Percentiles rank a stretch among this genome's conserved stretches.
Evolutionary conservation across 2,329 filamentous ascomycete genomes (phyloP).

Genomic region (Pseudocercospora crystallina): DNA sequence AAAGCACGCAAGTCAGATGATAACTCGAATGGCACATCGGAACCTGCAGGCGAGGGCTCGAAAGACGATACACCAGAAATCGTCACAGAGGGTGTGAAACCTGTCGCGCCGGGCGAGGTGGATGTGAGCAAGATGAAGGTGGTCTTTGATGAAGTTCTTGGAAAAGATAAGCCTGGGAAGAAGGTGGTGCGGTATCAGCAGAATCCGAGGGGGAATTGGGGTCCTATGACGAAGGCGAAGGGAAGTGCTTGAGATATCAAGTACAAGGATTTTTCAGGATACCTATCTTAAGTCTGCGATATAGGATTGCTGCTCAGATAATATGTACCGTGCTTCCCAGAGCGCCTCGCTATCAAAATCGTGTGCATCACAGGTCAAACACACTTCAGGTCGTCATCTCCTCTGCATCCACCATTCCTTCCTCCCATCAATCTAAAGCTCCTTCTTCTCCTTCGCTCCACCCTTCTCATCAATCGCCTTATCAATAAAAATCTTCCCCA

Average conservation of each 20-base stretch:
- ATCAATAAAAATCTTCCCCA: slow-evolving; percentile 54
- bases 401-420: neutral
- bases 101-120: neutral
- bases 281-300: too few relatives aligned
- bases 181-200: slow-evolving; percentile 82
- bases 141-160: slow-evolving; percentile 78
- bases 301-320: too few relatives aligned
- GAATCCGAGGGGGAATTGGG: slow-evolving; percentile 92
- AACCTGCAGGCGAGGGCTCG: neutral
- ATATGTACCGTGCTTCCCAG: neutral
- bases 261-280: too few relatives aligned
- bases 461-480: slow-evolving; percentile 32
- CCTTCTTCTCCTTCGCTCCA: slow-evolving; percentile 32
- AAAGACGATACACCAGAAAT: slow-evolving; percentile 21
- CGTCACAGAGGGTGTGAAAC: slow-evolving; percentile 16
- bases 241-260: slow-evolving; percentile 22
- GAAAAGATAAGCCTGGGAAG: slow-evolving; percentile 64
- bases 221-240: slow-evolving; percentile 66
- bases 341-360: slow-evolving; percentile 1
- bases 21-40: slow-evolving; percentile 26
- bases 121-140: slow-evolving; percentile 52
- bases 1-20: slow-evolving; percentile 34
- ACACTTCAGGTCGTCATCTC: neutral
- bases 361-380: neutral
- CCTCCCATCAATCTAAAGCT: slow-evolving; percentile 23